Base-by-base conservation (phyloP, 768 basidiomycete species). In the Rhizopogon vesiculosus region DNA sequence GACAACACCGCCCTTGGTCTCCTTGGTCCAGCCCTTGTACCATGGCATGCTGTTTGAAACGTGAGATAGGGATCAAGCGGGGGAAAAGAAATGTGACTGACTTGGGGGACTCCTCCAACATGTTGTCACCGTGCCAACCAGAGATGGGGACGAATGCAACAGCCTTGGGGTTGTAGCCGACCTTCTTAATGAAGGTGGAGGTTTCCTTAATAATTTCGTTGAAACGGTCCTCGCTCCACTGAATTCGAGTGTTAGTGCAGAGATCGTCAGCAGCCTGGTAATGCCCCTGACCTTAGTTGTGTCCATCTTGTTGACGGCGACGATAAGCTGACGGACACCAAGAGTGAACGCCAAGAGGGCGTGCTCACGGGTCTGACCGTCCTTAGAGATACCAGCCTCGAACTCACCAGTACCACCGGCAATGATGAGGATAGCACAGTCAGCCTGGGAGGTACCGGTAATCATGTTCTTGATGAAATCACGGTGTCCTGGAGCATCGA, bases 391-490 rank as follows among this genome's bases (percentile, higher is more conserved):
- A 91, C 97, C 97, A 73, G 96, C 96, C 78, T 99, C 97, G 80
- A 99, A 98, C 80, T 99, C 97, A 87, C 97, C 97, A 75, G 91
- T 94, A 81, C 97, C 97, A 76, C 82, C 89, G 62, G 96, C 97
- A 65, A 99, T 99, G 83, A 99, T 98, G 76, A 99, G 93, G 75
- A 99, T 86, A 69, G 95, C 97, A 71, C 96, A 98, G 75, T 99
- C 96, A 73, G 96, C 95, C 86, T 99, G 97, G 69, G 97, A 99
- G 68, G 97, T 99, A 84, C 97, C 97, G 60, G 97, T 99, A 75
- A 99, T 99, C 95, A 95, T 97, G 92, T 97, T 99, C 82, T 99
- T 99, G 86, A 99, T 99, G 80, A 99, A 99, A 73, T 99, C 97
- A 86, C 97, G 94, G 76, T 97, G 95, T 72, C 96, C 96, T 46